Evolutionary conservation across 345 rosid species (phyloP), one percentile per base, ranked within the genome.

Genomic region (Eucalyptus camaldulensis): DNA sequence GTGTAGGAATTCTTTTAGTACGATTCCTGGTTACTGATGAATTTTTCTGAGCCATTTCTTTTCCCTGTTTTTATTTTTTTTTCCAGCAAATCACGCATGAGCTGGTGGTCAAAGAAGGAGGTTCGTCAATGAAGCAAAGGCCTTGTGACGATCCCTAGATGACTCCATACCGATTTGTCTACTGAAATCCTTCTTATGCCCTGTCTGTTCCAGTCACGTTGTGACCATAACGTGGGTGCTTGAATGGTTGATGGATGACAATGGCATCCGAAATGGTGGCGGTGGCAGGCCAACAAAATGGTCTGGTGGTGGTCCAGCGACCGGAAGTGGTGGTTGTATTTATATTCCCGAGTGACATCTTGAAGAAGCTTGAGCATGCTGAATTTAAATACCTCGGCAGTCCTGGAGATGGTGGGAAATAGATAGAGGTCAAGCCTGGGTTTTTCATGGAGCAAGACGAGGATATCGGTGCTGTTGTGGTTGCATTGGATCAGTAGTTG

Each of bases 231-330:
- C 27, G 60, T 54, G 60, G 25, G 25, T 54, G 60, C 60, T 54
- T 22, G 60, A 54, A 22, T 54, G 60, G 27, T 54, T 22, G 27
- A 8, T 22, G 27, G 60, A 54, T 54, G 27, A 54, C 3, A 53
- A 19, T 54, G 60, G 60, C 60, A 54, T 21, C 60, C 5, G 60
- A 22, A 54, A 54, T 21, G 27, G 60, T 5, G 5, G 60, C 5
- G 0, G 60, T 0, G 10, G 60, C 24, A 17, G 22, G 24, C 22
- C 0, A 1, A 19, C 56, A 53, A 53, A 17, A 53, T 53, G 60
- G 60, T 54, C 60, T 22, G 60, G 60, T 22, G 60, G 10, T 22
- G 60, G 60, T 22, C 60, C 33, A 6, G 31, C 31, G 16, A 62
- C 31, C 31, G 2, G 69, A 27, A 62, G 69, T 4, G 4, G 31